phyloP scores from a whole-genome alignment of 148 eudicot genomes.

The Chenopodium quinoa region DNA sequence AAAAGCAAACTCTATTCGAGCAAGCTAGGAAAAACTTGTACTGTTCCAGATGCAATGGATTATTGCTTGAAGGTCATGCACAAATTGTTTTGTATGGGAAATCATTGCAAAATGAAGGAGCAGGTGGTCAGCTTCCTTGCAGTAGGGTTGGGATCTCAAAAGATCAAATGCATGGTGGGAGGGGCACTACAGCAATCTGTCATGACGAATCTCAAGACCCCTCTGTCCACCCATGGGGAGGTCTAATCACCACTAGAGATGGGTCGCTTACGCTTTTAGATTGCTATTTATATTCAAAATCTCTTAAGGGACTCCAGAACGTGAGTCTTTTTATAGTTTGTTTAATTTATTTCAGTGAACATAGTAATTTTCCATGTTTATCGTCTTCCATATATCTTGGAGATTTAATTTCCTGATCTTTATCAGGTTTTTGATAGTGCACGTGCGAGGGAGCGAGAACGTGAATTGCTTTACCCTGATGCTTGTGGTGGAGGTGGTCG shows the following conservation, averaged over 20 bases:
- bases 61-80: constrained; percentile 86
- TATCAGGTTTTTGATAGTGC: constrained; percentile 94
- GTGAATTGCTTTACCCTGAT: constrained; percentile 94
- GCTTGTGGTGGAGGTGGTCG: constrained; percentile 98
- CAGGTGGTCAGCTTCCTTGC: constrained; percentile 40
- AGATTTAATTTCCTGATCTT: constrained; percentile 19
- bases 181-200: constrained; percentile 33
- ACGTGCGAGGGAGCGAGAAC: constrained; percentile 88
- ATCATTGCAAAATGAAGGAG: constrained; percentile 74
- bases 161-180: constrained; percentile 37
- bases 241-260: constrained; percentile 76
- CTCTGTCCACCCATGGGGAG: constrained; percentile 98
- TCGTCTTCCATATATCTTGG: constrained; percentile 19
- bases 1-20: constrained; percentile 84
- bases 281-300: constrained; percentile 71
- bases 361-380: not conserved
- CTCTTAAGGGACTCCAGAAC: constrained; percentile 82
- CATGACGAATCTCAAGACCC: constrained; percentile 84
- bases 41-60: constrained; percentile 95
- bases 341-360: not conserved
- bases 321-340: constrained; percentile 35
- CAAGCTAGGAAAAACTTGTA: constrained; percentile 97
- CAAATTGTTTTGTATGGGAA: constrained; percentile 93
- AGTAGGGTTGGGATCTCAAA: constrained; percentile 40
- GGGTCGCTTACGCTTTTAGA: constrained; percentile 83